Conservation (phyloP, 192 early-diverging fungal genomes). For the Backusella sp. region DNA sequence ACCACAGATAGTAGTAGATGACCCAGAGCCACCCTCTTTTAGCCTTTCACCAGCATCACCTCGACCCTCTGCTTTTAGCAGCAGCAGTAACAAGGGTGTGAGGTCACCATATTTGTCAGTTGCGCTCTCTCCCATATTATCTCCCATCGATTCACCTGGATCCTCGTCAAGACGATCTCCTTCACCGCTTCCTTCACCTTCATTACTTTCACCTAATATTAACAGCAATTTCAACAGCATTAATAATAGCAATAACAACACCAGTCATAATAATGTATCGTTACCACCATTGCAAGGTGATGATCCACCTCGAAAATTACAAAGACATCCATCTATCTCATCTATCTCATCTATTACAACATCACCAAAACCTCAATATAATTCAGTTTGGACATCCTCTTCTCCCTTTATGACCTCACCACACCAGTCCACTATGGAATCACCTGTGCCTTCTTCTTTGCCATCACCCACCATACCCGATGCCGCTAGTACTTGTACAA, state of each 20-base stretch:
- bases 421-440: not conserved
- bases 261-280: not conserved
- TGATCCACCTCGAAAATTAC: conserved; percentile 26
- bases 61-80: not conserved
- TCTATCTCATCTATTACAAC: conserved; percentile 7
- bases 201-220: not conserved
- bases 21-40: not conserved
- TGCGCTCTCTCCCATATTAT: conserved; percentile 8
- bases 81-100: not conserved
- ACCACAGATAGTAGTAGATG: conserved; percentile 10
- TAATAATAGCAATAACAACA: not conserved
- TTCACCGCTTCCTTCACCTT: conserved; percentile 8
- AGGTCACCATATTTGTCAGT: conserved; percentile 1
- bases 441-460: not conserved
- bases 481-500: not conserved
- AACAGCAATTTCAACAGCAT: not conserved
- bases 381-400: not conserved
- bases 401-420: not conserved
- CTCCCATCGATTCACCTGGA: conserved; percentile 12
- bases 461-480: not conserved
- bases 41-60: conserved; percentile 9
- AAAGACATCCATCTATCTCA: conserved; percentile 11
- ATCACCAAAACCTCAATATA: conserved; percentile 11
- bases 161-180: not conserved
- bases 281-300: conserved; percentile 29